Percentiles rank a stretch among this genome's conserved stretches.
Conservation (phyloP, 1,139 yeast species). For the Debaryomyces sp. region DNA sequence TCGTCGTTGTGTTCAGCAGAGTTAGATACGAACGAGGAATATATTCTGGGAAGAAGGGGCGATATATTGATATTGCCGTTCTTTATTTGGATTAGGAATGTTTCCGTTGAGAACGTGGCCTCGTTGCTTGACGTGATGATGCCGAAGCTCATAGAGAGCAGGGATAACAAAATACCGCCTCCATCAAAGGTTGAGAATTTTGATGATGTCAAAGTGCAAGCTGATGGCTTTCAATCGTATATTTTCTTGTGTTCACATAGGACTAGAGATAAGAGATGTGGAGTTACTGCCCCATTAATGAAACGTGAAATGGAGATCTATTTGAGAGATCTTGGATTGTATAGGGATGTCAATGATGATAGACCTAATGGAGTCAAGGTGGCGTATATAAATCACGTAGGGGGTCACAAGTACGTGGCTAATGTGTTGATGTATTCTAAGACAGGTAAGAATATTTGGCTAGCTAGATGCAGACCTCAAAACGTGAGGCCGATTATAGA, state of each 20-base stretch:
- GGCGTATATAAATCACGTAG: conserved; percentile 78
- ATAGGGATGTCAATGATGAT: conserved; percentile 73
- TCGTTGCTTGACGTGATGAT: conserved; percentile 50
- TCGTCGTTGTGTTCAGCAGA: conserved; percentile 49
- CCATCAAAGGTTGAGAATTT: conserved; percentile 11
- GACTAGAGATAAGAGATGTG: conserved; percentile 92
- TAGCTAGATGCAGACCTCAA: conserved; percentile 80
- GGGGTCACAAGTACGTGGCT: conserved; percentile 94
- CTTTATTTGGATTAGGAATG: conserved; percentile 68
- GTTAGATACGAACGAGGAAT: conserved; percentile 42
- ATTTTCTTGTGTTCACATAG: conserved; percentile 84
- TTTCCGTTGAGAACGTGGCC: conserved; percentile 48
- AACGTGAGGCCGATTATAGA: conserved; percentile 76
- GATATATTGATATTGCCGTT: conserved; percentile 75
- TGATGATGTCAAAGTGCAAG: conserved; percentile 20
- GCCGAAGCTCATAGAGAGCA: conserved; percentile 35
- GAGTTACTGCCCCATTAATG: conserved; percentile 92
- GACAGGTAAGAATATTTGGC: conserved; percentile 81
- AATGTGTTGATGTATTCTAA: conserved; percentile 73
- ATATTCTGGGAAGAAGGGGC: conserved; percentile 44
- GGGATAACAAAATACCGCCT: conserved; percentile 20
- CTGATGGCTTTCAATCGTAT: conserved; percentile 53
- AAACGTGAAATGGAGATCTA: conserved; percentile 76
- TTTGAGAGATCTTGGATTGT: conserved; percentile 66
- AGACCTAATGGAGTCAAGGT: conserved; percentile 77